Conservation (phyloP, 2,329 filamentous ascomycete genomes). For the Tricladium varicosporioides region DNA sequence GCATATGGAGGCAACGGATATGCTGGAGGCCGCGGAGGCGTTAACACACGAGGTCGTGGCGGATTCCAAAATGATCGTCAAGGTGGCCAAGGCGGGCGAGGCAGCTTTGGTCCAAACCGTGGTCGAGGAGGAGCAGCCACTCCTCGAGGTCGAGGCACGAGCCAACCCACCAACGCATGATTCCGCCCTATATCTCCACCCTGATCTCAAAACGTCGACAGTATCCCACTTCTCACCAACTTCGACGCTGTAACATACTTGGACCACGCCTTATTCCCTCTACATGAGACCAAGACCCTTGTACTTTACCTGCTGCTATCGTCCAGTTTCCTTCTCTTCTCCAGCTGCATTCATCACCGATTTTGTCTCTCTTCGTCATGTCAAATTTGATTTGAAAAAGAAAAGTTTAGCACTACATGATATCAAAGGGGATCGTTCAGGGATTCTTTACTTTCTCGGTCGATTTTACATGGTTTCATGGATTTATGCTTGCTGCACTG, state of each 20-base stretch:
- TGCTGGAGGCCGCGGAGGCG: conserved; percentile 58
- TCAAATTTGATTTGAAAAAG: conserved; percentile 13
- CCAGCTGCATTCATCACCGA: conserved; percentile 13
- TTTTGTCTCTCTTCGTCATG: conserved; percentile 5
- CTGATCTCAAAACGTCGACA: conserved; percentile 14
- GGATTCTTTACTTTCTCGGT: conserved; percentile 1
- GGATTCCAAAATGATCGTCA: conserved; percentile 59
- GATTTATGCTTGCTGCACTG: conserved; percentile 5
- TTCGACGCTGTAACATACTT: conserved; percentile 24
- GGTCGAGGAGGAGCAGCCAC: conserved; percentile 64
- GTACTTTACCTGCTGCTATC: conserved; percentile 22
- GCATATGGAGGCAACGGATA: conserved; percentile 70
- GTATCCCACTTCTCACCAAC: conserved; percentile 5
- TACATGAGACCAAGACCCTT: conserved; percentile 18
- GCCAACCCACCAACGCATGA: conserved; percentile 25
- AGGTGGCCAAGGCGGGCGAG: conserved; percentile 26
- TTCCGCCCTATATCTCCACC: background rate
- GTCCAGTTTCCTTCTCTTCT: conserved; percentile 6
- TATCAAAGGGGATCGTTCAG: conserved; percentile 13
- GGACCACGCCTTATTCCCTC: conserved; percentile 13
- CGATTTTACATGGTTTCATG: conserved; percentile 7
- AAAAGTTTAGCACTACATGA: conserved; percentile 15
- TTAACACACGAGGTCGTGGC: conserved; percentile 63
- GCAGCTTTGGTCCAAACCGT: conserved; percentile 47
- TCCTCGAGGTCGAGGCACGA: conserved; percentile 58